phyloP scores from a whole-genome alignment of 2,329 filamentous ascomycete genomes.

The Truncatella angustata region DNA sequence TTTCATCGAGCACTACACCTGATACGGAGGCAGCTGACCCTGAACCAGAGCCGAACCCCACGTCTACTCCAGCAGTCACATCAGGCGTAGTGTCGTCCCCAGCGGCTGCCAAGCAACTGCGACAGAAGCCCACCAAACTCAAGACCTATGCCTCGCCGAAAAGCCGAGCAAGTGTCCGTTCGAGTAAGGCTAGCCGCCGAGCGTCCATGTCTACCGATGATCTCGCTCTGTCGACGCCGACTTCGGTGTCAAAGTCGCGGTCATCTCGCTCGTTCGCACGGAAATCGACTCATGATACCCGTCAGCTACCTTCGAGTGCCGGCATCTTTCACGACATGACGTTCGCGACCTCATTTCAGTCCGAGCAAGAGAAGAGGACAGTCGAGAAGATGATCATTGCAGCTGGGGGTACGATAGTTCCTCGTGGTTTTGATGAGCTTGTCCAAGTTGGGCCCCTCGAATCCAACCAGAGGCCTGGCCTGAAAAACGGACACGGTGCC shows the following conservation, averaged over 20 bases:
- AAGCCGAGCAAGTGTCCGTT: background rate
- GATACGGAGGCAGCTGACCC: conserved; percentile 19
- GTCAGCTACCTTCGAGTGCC: background rate
- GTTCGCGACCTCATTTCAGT: conserved; percentile 77
- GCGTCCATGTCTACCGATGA: conserved; percentile 49
- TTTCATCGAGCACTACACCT: conserved; percentile 24
- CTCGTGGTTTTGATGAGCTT: conserved; percentile 76
- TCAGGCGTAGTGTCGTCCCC: conserved; percentile 29
- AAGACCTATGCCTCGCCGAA: conserved; percentile 19
- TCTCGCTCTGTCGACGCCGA: conserved; percentile 38
- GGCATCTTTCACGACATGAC: conserved; percentile 75
- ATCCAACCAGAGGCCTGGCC: conserved; percentile 46
- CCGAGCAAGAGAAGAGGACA: conserved; percentile 30
- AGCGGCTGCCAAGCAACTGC: conserved; percentile 26
- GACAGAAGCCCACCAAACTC: conserved; percentile 22
- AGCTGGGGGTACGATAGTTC: conserved; percentile 71
- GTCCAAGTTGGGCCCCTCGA: conserved; percentile 53
- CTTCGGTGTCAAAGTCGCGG: conserved; percentile 23
- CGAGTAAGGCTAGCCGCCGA: conserved; percentile 20
- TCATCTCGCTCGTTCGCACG: conserved; percentile 12
- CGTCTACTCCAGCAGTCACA: background rate
- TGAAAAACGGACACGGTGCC: conserved; percentile 45
- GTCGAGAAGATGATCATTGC: conserved; percentile 63
- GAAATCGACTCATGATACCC: conserved; percentile 5
- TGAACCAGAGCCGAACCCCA: background rate